Percentiles rank a stretch among this genome's conserved stretches.
These are phyloP conservation scores for Fusarium sp. DNA, from an alignment of 2,329 filamentous ascomycete species.

Conservation along the genomic window DNA sequence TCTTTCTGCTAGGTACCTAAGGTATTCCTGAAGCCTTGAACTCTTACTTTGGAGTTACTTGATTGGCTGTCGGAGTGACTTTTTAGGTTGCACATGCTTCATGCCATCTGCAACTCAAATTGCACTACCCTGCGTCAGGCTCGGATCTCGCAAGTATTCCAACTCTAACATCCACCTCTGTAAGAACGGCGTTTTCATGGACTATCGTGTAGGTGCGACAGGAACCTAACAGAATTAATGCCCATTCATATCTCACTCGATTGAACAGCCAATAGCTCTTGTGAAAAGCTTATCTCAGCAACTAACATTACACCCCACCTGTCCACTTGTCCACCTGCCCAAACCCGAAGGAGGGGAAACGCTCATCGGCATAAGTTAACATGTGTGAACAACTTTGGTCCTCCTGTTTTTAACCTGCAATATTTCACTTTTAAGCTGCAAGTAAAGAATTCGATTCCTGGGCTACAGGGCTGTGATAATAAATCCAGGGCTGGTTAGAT, in stretches of 20 bases:
- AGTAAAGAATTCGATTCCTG: not conserved
- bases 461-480: not conserved
- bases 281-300: slow-evolving; percentile 38
- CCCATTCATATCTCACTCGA: not conserved
- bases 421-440: slow-evolving; percentile 4
- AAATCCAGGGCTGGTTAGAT: not conserved
- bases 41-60: not conserved
- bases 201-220: not conserved
- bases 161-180: not conserved
- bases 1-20: not conserved
- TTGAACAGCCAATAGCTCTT: not conserved
- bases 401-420: not conserved
- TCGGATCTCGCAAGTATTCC: not conserved
- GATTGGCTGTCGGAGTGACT: slow-evolving; percentile 11
- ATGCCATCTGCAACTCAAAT: slow-evolving; percentile 12
- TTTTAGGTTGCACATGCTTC: slow-evolving; percentile 18
- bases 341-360: slow-evolving; percentile 39
- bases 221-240: not conserved
- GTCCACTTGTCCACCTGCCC: slow-evolving; percentile 39
- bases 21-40: not conserved
- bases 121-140: slow-evolving; percentile 7
- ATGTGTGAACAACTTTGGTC: not conserved
- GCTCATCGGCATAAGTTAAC: not conserved
- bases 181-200: not conserved
- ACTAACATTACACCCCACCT: slow-evolving; percentile 33